Percentiles rank a stretch among this genome's conserved stretches.
These are phyloP conservation scores for Teratosphaeria nubilosa DNA, from an alignment of 2,329 filamentous ascomycete species.

Conservation along the genomic window DNA sequence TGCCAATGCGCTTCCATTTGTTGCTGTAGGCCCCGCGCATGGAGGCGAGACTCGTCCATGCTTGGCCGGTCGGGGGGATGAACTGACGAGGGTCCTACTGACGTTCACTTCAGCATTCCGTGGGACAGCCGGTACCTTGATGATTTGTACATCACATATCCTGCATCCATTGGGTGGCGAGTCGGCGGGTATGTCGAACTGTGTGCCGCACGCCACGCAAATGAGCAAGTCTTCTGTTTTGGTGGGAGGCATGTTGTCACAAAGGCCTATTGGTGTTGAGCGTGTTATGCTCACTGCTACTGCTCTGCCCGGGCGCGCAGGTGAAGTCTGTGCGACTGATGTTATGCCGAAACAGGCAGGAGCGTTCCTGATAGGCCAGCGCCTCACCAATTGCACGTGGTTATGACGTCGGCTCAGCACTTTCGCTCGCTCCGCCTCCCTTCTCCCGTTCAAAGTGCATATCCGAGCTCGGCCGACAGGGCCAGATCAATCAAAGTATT, in stretches of 20 bases:
- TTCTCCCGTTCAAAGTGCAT: too few species aligned
- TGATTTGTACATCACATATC: conserved; percentile 56
- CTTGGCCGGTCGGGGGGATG: conserved; percentile 53
- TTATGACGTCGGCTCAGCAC: too few species aligned
- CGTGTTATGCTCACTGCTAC: neutral
- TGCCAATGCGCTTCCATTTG: conserved; percentile 32
- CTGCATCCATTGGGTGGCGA: conserved; percentile 46
- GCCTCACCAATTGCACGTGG: neutral
- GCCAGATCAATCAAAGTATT: too few species aligned
- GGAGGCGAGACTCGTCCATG: conserved; percentile 50
- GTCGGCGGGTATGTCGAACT: conserved; percentile 48
- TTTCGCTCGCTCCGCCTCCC: too few species aligned
- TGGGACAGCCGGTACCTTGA: neutral
- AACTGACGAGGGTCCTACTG: conserved; percentile 54
- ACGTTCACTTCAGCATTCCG: neutral
- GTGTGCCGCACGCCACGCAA: conserved; percentile 61
- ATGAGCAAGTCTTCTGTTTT: conserved; percentile 38
- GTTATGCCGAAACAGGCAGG: neutral
- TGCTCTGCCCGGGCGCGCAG: neutral
- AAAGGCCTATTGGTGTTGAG: neutral
- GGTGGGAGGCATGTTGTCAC: neutral
- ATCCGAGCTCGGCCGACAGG: too few species aligned
- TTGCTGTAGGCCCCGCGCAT: conserved; percentile 41
- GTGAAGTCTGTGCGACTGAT: neutral
- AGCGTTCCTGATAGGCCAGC: neutral